Conservation (phyloP, 2,329 filamentous ascomycete species). For the Helotiales sp. region DNA sequence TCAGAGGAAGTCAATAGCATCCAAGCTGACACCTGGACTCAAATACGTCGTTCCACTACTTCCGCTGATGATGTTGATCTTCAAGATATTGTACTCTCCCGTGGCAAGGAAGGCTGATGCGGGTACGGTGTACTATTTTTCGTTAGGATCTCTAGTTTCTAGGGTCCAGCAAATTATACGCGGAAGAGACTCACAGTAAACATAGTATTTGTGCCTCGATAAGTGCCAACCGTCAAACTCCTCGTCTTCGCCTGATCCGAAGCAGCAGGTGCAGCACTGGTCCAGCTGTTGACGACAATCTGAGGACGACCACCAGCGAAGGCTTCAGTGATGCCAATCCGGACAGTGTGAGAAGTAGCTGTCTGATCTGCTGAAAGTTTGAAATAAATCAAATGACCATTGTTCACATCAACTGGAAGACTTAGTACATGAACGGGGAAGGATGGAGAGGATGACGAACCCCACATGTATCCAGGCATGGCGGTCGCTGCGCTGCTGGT, state of each 20-base stretch:
- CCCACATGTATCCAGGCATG: constrained; percentile 45
- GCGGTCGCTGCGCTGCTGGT: constrained; percentile 34
- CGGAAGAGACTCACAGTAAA: constrained; percentile 5
- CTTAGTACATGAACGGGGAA: neutral
- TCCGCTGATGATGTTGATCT: constrained; percentile 57
- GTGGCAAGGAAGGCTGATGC: constrained; percentile 12
- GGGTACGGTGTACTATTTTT: constrained; percentile 2
- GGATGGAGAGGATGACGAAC: constrained; percentile 12
- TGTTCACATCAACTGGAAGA: constrained; percentile 37
- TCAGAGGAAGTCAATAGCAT: constrained; percentile 17
- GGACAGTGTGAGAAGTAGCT: constrained; percentile 48
- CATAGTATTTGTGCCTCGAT: constrained; percentile 47
- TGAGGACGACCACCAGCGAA: constrained; percentile 60
- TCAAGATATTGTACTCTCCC: constrained; percentile 13
- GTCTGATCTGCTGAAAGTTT: constrained; percentile 45
- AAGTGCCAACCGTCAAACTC: constrained; percentile 65
- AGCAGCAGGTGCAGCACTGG: constrained; percentile 47
- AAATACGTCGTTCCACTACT: constrained; percentile 55
- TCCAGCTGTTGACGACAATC: constrained; percentile 56
- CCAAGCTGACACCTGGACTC: constrained; percentile 42
- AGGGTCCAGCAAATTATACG: neutral
- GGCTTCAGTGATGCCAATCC: constrained; percentile 64
- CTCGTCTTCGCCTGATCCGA: constrained; percentile 64
- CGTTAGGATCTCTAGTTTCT: neutral
- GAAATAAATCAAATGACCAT: constrained; percentile 43